Evolutionary conservation across 2,329 filamentous ascomycete genomes (phyloP), one percentile per base, ranked within the genome.

Genomic region (Exophiala bonariae): DNA sequence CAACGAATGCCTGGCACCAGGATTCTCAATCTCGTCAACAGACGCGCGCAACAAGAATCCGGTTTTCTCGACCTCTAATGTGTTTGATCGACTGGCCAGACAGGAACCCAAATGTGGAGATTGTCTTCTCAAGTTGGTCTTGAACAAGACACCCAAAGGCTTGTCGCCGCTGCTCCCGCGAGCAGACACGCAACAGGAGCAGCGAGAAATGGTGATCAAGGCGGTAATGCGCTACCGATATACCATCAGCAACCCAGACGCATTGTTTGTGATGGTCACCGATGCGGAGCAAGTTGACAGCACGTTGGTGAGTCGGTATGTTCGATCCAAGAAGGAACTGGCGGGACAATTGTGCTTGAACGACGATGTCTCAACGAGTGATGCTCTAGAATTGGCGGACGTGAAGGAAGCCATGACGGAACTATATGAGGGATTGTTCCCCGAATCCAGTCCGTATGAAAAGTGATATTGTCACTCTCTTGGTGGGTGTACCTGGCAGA

Each of bases 211-310:
- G 3, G 52, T 52, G 10, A 26, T 55, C 30, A 52, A 55, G 36
- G 52, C 49, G 17, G 41, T 52, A 14, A 47, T 55, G 49, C 45
- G 46, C 7, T 55, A 55, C 30, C 41, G 44, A n/a, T 52, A 49
- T 20, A 41, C 41, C 17, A 37, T 50, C 36, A 37, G 49, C 34
- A 45, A 55, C 16, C 49, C 49, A 10, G 46, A 55, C 23, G 49
- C 44, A 14, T 30, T 52, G 26, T 55, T 55, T 33, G 44, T 52
- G 34, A 55, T 55, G 52, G 43, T 55, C 26, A 55, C 49, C 13
- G 52, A 55, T 31, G 49, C 49, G 13, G 52, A 55, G 23, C 52
- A 55, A 33, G 43, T 52, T 20, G 49, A 52, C 35, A 52, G 35
- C 30, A 45, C 41, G 17, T 32, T 55, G 17, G 40, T 47, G 14